Evolutionary conservation across 106 monocot species (phyloP), one percentile per base, ranked within the genome.

Genomic region (Platanthera zijinensis): DNA sequence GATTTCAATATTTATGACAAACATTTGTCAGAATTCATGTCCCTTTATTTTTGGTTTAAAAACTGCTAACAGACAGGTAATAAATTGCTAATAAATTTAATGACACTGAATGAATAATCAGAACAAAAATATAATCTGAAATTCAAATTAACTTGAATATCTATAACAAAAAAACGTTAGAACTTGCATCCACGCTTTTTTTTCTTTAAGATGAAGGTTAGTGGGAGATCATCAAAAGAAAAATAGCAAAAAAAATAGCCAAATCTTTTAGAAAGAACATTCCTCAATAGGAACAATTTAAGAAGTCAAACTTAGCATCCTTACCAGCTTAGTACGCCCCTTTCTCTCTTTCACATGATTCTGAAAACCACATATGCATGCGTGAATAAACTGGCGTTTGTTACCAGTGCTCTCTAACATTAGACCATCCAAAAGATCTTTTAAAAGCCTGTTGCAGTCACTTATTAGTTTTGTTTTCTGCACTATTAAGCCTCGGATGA

Each of bases 381-480:
- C 99, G 51, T 92, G 86, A 30, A 94, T 99, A 81, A 99, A 99
- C 72, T 94, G 92, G 62, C 94, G 71, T 72, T 99, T 99, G 80
- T 99, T 99, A 75, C 78, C 92, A 52, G 81, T 80, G 63, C 85
- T 99, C 85, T 99, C 99, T 11, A 94, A 80, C 52, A 97, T 79
- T 79, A 99, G 89, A 78, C 99, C 78, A 71, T 99, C 99, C 10
- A 99, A 80, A 77, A 99, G 91, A 25, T 99, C 99, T 59, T 94
- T 99, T 83, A 99, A 78, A 57, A 94, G 92, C 57, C 81, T 82
- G 75, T 89, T 94, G 53, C 99, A 94, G 45, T 99, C 99, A 78
- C 82, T 88, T 53, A 99, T 99, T 48, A 99, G 79, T 78, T 99
- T 99, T 68, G 99, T 99, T 81, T 99, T 99, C 81, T 99, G 99